Base-by-base conservation (phyloP, 192 early-diverging fungal species). In the Coemansia sp. region DNA sequence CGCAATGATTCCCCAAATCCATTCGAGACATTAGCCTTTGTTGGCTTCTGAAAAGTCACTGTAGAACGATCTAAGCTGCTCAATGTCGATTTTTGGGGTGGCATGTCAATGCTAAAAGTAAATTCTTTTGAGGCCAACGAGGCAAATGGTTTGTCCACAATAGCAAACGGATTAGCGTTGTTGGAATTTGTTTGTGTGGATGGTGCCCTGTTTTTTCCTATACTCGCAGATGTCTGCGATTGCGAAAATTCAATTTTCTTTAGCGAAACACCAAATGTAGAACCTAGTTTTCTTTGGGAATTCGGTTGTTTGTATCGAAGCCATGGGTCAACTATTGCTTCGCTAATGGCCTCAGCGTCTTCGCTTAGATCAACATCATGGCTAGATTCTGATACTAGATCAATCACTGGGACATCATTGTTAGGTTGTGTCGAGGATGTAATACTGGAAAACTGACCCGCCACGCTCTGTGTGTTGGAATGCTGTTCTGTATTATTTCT, bases 221-320 rank as follows among this genome's bases (percentile, higher is more conserved):
- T 0, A 11, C 25, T 5, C 25, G 54, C 5, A 1, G 29, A 19
- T 2, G 24, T 59, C 65, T 3, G 52, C 50, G 25, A n/a, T 17
- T 9, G 27, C 32, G 30, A 10, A 9, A 10, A 23, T 32, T 54
- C 54, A 46, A 75, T 51, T 11, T 64, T 68, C 5, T 29, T 29
- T 5, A 77, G 46, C 2, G 75, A 63, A 30, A 77, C 33, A 21
- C 67, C 75, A 64, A 77, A 77, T 9, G 57, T 71, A 7, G 70
- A 60, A 0, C 69, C 54, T 2, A 53, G 57, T n/a, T 54, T 56
- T n/a, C 62, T 25, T 10, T 51, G 30, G 10, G 64, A 31, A 25
- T 27, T 31, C 0, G 65, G 19, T 1, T 11, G 8, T 7, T 21
- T 39, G 14, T 33, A 3, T 17, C 29, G 20, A 11, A 7, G 33